These are phyloP conservation scores for Mortierella sp. DNA, from an alignment of 371 early-diverging fungal genomes.

Conservation along the genomic window DNA sequence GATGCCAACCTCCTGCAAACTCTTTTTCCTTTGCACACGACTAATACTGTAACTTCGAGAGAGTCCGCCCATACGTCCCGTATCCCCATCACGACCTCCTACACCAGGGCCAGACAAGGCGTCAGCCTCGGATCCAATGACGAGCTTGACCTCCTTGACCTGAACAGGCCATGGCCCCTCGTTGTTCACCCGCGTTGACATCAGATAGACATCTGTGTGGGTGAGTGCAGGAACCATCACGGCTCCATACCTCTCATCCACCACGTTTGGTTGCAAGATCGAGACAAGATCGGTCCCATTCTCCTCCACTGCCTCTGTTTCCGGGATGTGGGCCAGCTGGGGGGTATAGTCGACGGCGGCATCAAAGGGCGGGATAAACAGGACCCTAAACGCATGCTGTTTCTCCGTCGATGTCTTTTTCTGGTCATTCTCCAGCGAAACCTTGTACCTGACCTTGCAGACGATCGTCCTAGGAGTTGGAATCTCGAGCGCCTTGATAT, in stretches of 20 bases:
- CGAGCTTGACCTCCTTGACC: constrained; percentile 47
- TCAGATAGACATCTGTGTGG: constrained; percentile 33
- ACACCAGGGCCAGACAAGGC: not conserved
- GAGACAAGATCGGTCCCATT: constrained; percentile 8
- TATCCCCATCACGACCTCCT: not conserved
- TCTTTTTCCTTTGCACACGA: constrained; percentile 23
- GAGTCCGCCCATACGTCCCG: constrained; percentile 12
- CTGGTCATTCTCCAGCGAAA: constrained; percentile 33
- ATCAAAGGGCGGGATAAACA: constrained; percentile 52
- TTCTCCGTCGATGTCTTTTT: constrained; percentile 47
- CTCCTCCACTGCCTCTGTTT: not conserved
- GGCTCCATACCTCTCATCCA: constrained; percentile 35
- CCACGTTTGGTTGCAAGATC: constrained; percentile 27
- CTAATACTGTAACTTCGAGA: constrained; percentile 36
- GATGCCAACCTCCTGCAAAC: constrained; percentile 39
- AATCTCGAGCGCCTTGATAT: constrained; percentile 42
- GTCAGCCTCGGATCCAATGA: constrained; percentile 22
- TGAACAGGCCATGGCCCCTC: constrained; percentile 55
- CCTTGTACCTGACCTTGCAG: constrained; percentile 49
- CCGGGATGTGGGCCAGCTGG: constrained; percentile 12
- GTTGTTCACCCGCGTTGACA: constrained; percentile 50
- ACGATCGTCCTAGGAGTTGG: constrained; percentile 48
- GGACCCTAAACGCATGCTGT: constrained; percentile 43
- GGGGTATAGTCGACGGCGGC: constrained; percentile 42
- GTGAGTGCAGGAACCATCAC: constrained; percentile 48